Base-by-base conservation (phyloP, 495 filamentous ascomycete genomes). In the Jackrogersella minutella region DNA sequence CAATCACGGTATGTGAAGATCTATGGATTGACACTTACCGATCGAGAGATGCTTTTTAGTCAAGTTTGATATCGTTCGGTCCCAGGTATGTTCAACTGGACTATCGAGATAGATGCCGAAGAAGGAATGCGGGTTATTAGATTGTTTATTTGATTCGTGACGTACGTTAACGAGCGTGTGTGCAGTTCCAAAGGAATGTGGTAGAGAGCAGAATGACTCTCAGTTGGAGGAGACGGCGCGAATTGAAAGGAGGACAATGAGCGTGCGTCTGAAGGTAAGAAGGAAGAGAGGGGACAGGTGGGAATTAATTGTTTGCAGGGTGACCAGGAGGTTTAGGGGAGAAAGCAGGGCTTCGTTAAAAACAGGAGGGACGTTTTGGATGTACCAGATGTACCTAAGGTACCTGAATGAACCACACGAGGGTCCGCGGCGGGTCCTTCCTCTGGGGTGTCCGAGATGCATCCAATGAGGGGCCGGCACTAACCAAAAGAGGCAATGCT, bases 181-280 rank as follows among this genome's bases (percentile, higher is more conserved):
- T 56, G 66, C 51, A 59, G 72, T 82, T 82, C 83, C 81, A 85
- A 86, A 86, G 61, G 84, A 86, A 82, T 82, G 84, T 86, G 80
- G 75, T 80, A 81, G 84, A 85, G 82, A 84, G 80, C 54, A 69
- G 33, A 59, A 30, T 62, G 68, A 77, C 79, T 81, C 82, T 84
- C 82, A 80, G 77, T 82, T 83, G 81, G 69, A 71, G 66, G 56
- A 66, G 61, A 64, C 69, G 66, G 64, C 66, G 69, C 64, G 75
- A 79, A 49, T 74, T 75, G 71, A 75, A 72, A 69, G 74, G 50
- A 73, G n/a, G 56, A 73, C 67, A 78, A 78, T 73, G 72, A 78
- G 72, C 66, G 52, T 58, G 72, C 66, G 52, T 58, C 49, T 72
- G 55, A 62, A 55, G 73, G 71, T 73, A 71, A 66, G 64, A 63